phyloP scores from a whole-genome alignment of 345 rosid species.

The Zanthoxylum bungeanum region DNA sequence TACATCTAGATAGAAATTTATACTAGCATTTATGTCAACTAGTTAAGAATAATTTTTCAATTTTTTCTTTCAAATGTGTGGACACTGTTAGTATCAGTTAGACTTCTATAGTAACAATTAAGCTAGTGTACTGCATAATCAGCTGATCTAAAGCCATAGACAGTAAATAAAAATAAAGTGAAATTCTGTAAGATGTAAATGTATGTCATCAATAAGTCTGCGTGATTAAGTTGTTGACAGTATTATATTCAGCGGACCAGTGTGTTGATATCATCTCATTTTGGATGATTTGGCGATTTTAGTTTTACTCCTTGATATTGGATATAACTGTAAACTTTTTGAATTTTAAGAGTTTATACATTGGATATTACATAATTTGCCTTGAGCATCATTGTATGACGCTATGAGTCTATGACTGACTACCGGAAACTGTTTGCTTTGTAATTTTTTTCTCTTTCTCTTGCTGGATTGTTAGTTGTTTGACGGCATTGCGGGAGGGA shows the following conservation, averaged over 20 bases:
- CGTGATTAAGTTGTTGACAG: no score
- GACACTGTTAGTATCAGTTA: not conserved
- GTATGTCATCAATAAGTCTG: no score
- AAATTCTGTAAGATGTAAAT: no score
- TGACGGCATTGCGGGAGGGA: slow-evolving; percentile 87
- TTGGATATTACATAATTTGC: not conserved
- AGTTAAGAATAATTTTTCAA: no score
- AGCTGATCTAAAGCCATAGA: no score
- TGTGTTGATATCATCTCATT: not conserved
- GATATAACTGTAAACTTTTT: not conserved
- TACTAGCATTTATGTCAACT: not conserved
- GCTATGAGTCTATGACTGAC: no score
- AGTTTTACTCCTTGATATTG: not conserved
- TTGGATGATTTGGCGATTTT: not conserved
- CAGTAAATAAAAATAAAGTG: no score
- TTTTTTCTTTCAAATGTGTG: no score
- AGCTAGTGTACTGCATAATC: no score
- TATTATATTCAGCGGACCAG: no score
- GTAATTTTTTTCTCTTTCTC: slow-evolving; percentile 13
- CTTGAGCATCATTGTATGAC: not conserved
- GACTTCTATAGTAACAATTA: no score
- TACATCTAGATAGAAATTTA: not conserved
- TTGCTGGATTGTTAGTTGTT: slow-evolving; percentile 54
- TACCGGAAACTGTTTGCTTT: not conserved
- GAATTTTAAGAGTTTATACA: not conserved